phyloP scores from a whole-genome alignment of 768 basidiomycete genomes.

The Mycena haematopus region DNA sequence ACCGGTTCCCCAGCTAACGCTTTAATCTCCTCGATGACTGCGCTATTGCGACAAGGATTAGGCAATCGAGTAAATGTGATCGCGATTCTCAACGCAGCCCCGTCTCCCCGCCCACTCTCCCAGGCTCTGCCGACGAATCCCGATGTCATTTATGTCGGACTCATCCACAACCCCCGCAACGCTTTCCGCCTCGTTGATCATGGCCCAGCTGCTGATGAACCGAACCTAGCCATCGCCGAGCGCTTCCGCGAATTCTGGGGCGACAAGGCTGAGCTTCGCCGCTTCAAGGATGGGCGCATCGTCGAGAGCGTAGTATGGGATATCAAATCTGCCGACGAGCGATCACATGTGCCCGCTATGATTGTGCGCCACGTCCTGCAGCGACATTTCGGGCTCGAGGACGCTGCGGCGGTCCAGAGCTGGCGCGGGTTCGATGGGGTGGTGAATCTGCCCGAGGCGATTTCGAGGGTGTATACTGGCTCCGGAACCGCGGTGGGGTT shows the following conservation, averaged over 20 bases:
- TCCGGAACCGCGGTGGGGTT: slow-evolving; percentile 59
- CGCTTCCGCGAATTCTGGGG: slow-evolving; percentile 92
- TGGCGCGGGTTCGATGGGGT: slow-evolving; percentile 69
- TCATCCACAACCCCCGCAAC: slow-evolving; percentile 73
- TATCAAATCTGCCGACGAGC: slow-evolving; percentile 78
- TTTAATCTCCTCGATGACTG: slow-evolving; percentile 57
- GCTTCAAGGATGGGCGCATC: slow-evolving; percentile 96
- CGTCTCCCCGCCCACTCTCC: slow-evolving; percentile 51
- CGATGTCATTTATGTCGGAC: slow-evolving; percentile 67
- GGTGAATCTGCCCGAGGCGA: slow-evolving; percentile 61
- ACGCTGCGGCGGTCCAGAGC: slow-evolving; percentile 51
- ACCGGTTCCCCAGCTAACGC: slow-evolving; percentile 64
- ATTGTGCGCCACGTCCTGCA: slow-evolving; percentile 78
- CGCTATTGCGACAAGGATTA: slow-evolving; percentile 67
- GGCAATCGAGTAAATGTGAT: slow-evolving; percentile 74
- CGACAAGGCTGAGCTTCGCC: slow-evolving; percentile 85
- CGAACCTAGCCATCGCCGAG: slow-evolving; percentile 53
- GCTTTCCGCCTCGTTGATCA: slow-evolving; percentile 91
- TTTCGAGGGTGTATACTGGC: slow-evolving; percentile 52
- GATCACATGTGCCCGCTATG: slow-evolving; percentile 74
- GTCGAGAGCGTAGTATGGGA: slow-evolving; percentile 98
- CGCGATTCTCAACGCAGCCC: slow-evolving; percentile 61
- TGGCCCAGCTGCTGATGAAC: slow-evolving; percentile 79
- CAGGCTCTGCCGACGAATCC: slow-evolving; percentile 61
- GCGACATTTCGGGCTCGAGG: slow-evolving; percentile 74